Base-by-base conservation (phyloP, 2,329 filamentous ascomycete species). In the Penicillium digitatum region DNA sequence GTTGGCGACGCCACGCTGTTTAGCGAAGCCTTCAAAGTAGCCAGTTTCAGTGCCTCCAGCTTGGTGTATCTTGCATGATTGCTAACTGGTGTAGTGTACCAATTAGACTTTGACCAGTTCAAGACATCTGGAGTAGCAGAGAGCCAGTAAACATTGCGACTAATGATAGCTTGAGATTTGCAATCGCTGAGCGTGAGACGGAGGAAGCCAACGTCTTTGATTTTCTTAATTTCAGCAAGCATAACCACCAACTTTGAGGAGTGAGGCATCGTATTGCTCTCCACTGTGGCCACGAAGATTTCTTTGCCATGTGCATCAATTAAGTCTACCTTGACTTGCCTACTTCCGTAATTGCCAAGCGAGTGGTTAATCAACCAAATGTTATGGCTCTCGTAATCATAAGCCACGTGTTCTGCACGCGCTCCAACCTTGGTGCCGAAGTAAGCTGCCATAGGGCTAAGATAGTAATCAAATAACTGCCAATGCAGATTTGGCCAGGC, bases 401-500 rank as follows among this genome's bases (percentile, higher is more conserved):
- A 86, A 0, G 77, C 76, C 0, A 82, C 77, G 44, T 85, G 81
- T 62, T 87, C 82, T 1, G 69, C 18, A 0, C 80, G 71, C 0
- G 69, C 67, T 0, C 75, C 82, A 0, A 77, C 67, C 65, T 86
- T 86, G 16, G 78, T 76, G 3, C 85, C 84, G 55, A 81, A 87
- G 58, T 83, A 87, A 0, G 81, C 76, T 0, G 82, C 84, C 0
- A 77, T 80, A 0, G 83, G 79, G 22, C 78, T 79, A 38, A 86
- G 68, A 58, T 86, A 86, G 66, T 83, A 83, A 61, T 87, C 84
- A 64, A 86, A 85, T 6, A 86, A 69, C 50, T 83, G 82, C 84
- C 85, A 87, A 63, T 87, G 84, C 27, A 87, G 70, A 52, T 78
- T 81, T 0, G 85, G 84, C 83, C 84, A 87, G 0, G 84, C 84